Evolutionary conservation across 441 rosid species (phyloP).

Genomic region (Brassica balearica): DNA sequence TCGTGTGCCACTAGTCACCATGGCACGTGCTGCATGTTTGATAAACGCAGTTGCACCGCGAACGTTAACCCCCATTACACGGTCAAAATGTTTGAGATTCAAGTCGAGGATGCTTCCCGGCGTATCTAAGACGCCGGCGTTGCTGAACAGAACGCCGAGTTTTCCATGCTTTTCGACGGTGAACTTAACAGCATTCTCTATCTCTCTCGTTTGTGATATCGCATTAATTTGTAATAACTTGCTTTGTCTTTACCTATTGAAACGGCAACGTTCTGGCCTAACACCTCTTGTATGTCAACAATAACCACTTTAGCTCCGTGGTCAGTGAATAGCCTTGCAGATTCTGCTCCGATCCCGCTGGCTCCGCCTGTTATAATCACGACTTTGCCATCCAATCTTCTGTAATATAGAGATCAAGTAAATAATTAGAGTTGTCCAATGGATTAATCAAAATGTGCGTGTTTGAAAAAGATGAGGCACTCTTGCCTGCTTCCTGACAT

Average conservation of each 20-base stretch:
- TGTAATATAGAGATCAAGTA: neutral
- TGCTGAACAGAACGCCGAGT: slow-evolving; percentile 70
- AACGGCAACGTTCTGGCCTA: slow-evolving; percentile 34
- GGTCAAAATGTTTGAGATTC: slow-evolving; percentile 57
- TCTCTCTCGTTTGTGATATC: slow-evolving; percentile 27
- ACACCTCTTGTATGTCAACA: slow-evolving; percentile 44
- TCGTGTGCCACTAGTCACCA: slow-evolving; percentile 54
- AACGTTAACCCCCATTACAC: slow-evolving; percentile 66
- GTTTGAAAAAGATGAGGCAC: neutral
- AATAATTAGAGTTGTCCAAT: neutral
- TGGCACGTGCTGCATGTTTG: slow-evolving; percentile 76
- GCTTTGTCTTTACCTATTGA: slow-evolving; percentile 19
- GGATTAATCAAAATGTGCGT: neutral
- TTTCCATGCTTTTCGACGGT: slow-evolving; percentile 31
- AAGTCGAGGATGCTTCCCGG: slow-evolving; percentile 61
- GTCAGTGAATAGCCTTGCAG: slow-evolving; percentile 43
- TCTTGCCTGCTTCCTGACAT: neutral
- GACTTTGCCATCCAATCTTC: slow-evolving; percentile 45
- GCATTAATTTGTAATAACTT: slow-evolving; percentile 12
- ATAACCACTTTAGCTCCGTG: slow-evolving; percentile 51
- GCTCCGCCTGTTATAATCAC: slow-evolving; percentile 52
- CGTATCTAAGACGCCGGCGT: slow-evolving; percentile 70
- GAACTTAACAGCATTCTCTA: slow-evolving; percentile 34
- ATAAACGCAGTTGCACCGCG: slow-evolving; percentile 61
- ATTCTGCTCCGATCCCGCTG: slow-evolving; percentile 47